Evolutionary conservation across 2,329 filamentous ascomycete species (phyloP).

Genomic region (Verticillium longisporum): DNA sequence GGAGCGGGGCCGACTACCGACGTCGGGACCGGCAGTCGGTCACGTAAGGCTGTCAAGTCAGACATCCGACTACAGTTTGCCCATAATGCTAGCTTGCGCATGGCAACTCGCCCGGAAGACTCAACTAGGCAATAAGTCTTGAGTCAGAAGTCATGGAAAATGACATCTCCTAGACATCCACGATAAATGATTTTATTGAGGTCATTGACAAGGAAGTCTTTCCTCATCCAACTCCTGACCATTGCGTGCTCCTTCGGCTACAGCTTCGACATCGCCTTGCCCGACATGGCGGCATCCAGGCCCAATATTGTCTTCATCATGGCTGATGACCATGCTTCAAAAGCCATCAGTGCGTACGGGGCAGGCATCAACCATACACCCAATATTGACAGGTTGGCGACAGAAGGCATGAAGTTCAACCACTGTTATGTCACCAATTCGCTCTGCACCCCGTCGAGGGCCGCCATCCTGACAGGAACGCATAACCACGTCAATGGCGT

Average conservation of each 20-base stretch:
- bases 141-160: not conserved
- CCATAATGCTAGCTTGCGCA: not conserved
- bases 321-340: constrained; percentile 47
- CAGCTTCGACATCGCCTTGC: not conserved
- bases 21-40: not conserved
- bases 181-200: not conserved
- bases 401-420: constrained; percentile 41
- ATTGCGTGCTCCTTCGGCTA: not conserved
- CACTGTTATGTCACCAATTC: constrained; percentile 30
- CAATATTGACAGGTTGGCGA: constrained; percentile 41
- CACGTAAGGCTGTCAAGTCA: not conserved
- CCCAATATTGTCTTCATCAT: constrained; percentile 41
- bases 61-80: not conserved
- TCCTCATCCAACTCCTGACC: not conserved
- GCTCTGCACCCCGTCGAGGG: constrained; percentile 30
- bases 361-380: constrained; percentile 45
- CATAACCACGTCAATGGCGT: constrained; percentile 48
- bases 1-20: constrained; percentile 8
- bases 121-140: not conserved
- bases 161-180: not conserved
- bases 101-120: not conserved
- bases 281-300: constrained; percentile 2
- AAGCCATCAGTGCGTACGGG: constrained; percentile 40
- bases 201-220: not conserved
- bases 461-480: constrained; percentile 41